Evolutionary conservation across 306 rosid genomes (phyloP).

Genomic region (Cucurbita maxima): DNA sequence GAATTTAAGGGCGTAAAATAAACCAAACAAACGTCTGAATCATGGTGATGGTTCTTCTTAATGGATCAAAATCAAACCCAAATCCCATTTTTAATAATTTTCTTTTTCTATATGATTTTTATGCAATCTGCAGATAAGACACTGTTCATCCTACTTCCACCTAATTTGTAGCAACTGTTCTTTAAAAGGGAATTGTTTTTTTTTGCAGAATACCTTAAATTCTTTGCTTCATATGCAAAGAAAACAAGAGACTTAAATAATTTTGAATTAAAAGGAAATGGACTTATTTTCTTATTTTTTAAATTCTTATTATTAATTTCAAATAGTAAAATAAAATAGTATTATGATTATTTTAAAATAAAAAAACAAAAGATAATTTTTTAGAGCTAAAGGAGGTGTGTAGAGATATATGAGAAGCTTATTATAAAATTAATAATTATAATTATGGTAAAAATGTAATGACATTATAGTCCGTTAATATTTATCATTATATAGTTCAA

Average conservation of each 20-base stretch:
- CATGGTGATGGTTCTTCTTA: neutral
- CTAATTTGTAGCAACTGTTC: neutral
- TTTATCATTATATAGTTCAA: too few species aligned
- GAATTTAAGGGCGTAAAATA: neutral
- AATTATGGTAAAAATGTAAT: too few species aligned
- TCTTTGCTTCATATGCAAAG: neutral
- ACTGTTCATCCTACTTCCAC: neutral
- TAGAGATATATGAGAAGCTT: too few species aligned
- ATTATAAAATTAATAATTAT: too few species aligned
- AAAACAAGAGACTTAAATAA: neutral
- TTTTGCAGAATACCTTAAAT: neutral
- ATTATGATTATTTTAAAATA: too few species aligned
- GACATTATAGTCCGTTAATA: too few species aligned
- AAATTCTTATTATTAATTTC: too few species aligned
- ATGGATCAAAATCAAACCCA: slow-evolving; percentile 4
- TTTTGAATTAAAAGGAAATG: too few species aligned
- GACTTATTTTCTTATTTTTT: too few species aligned
- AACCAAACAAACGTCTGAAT: neutral
- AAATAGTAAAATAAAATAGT: too few species aligned
- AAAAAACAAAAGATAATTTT: too few species aligned
- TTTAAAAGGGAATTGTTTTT: neutral
- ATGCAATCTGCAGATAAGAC: neutral
- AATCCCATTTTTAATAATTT: neutral
- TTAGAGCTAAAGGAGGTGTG: too few species aligned
- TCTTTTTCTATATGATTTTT: neutral